Conservation (phyloP, 1,284 basidiomycete species). For the Chalciporus piperatoides region DNA sequence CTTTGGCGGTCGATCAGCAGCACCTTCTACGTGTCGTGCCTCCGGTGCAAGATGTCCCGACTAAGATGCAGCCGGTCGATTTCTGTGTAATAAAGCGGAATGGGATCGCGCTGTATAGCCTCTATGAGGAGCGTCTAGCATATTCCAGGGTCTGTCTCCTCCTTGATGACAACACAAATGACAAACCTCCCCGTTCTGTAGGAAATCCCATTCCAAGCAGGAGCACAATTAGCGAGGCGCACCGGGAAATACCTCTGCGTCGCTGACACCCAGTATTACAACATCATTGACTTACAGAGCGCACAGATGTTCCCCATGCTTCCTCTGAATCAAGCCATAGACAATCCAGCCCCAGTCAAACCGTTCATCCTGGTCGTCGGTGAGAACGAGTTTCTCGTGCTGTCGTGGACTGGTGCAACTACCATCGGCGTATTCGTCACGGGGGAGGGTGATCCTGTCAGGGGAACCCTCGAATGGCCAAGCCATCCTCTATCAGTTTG, state of each 20-base stretch:
- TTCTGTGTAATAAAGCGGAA: constrained; percentile 76
- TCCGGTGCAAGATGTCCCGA: constrained; percentile 37
- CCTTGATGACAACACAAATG: constrained; percentile 23
- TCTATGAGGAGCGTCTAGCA: constrained; percentile 30
- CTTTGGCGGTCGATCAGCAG: constrained; percentile 78
- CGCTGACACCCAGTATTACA: constrained; percentile 70
- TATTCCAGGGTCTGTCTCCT: constrained; percentile 29
- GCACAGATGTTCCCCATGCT: constrained; percentile 68
- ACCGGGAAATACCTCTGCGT: constrained; percentile 68
- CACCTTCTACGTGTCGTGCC: constrained; percentile 57
- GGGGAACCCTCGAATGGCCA: constrained; percentile 85
- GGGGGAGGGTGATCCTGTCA: constrained; percentile 79
- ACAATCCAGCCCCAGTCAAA: constrained; percentile 45
- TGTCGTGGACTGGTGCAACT: constrained; percentile 72
- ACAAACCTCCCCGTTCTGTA: constrained; percentile 49
- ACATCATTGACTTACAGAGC: constrained; percentile 70
- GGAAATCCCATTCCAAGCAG: constrained; percentile 78
- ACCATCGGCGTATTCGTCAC: constrained; percentile 85
- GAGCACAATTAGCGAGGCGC: constrained; percentile 60
- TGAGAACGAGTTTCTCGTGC: constrained; percentile 73
- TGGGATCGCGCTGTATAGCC: constrained; percentile 62
- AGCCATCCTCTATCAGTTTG: constrained; percentile 74
- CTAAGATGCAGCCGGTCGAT: constrained; percentile 57
- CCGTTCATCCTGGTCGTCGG: constrained; percentile 75
- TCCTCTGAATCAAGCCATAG: constrained; percentile 67